phyloP scores from a whole-genome alignment of 805 yeast genomes.

The Lachancea kluyveri region DNA sequence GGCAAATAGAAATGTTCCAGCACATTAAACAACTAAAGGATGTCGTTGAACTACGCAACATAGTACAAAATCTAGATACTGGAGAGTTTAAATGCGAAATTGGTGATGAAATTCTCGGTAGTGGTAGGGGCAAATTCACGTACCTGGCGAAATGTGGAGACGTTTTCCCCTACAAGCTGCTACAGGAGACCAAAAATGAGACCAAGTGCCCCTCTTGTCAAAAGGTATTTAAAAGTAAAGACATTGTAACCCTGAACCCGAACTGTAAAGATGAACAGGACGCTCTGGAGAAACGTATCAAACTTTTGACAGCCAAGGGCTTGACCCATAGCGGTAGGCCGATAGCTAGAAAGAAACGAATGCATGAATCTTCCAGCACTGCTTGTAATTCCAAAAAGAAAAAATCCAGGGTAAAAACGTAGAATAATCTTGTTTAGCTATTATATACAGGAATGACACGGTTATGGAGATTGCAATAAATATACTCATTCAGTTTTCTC shows the following conservation, averaged over 20 bases:
- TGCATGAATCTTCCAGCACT: no score
- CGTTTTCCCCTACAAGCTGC: slow-evolving; percentile 31
- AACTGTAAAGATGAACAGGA: slow-evolving; percentile 15
- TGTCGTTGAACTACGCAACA: slow-evolving; percentile 37
- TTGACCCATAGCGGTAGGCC: slow-evolving; percentile 35
- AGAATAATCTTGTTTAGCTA: no score
- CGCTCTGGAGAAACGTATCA: slow-evolving; percentile 20
- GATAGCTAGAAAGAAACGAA: not conserved
- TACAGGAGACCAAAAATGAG: slow-evolving; percentile 16
- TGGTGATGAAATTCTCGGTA: slow-evolving; percentile 32
- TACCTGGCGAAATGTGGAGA: slow-evolving; percentile 45
- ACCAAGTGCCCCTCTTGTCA: slow-evolving; percentile 40
- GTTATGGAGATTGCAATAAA: no score
- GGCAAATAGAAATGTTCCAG: slow-evolving; percentile 21
- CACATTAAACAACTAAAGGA: slow-evolving; percentile 39
- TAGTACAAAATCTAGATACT: slow-evolving; percentile 13
- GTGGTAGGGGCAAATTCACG: slow-evolving; percentile 33
- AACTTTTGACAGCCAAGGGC: slow-evolving; percentile 15
- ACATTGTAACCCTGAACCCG: slow-evolving; percentile 37
- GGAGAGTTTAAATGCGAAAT: slow-evolving; percentile 14
- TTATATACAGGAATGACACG: no score
- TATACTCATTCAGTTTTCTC: no score
- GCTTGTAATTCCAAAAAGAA: no score
- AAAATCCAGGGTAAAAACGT: no score
- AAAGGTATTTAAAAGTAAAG: slow-evolving; percentile 13